Evolutionary conservation across 305 asterid species (phyloP), one percentile per base, ranked within the genome.

Genomic region (Withania somnifera): DNA sequence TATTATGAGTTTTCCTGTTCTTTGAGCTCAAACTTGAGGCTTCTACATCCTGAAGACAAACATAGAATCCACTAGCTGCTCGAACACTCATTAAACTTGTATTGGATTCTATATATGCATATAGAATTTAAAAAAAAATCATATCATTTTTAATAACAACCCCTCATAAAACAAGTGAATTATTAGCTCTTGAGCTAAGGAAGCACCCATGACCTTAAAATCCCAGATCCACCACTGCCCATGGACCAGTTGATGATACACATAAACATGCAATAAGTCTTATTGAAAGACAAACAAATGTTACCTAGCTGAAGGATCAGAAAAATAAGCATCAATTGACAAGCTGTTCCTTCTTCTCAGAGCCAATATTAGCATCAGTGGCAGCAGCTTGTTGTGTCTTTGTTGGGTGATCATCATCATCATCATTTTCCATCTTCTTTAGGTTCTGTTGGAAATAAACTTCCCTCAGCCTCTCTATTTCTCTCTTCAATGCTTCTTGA

Each of bases 401-500:
- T 24, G 85, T 80, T 26, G 78, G 38, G 1, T 71, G 57, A 22
- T 42, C 84, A 61, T 26, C 19, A 58, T 53, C 26, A 19, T 60
- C 69, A 28, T 61, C 69, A 77, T 85, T 89, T 81, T 92, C 95
- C 88, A 91, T 84, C 83, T 91, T 88, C 90, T 92, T 94, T 82
- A 92, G 24, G 78, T 89, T 91, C 82, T 93, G 97, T 73, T 92
- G 92, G 84, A 87, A 92, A 83, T 90, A 95, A 56, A 92, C 67
- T 86, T 90, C 93, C 89, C 95, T 91, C 60, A 95, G 84, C 89
- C 97, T 92, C 88, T 93, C 98, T 58, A 95, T 95, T 87, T 95
- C 98, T 87, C 91, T 90, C 90, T 89, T 93, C 90, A 95, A 82
- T 80, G 98, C 97, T 83, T 95, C 98, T 90, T 95, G 98, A 89